Base-by-base conservation (phyloP, 2,329 filamentous ascomycete genomes). In the Pseudopithomyces maydicus region DNA sequence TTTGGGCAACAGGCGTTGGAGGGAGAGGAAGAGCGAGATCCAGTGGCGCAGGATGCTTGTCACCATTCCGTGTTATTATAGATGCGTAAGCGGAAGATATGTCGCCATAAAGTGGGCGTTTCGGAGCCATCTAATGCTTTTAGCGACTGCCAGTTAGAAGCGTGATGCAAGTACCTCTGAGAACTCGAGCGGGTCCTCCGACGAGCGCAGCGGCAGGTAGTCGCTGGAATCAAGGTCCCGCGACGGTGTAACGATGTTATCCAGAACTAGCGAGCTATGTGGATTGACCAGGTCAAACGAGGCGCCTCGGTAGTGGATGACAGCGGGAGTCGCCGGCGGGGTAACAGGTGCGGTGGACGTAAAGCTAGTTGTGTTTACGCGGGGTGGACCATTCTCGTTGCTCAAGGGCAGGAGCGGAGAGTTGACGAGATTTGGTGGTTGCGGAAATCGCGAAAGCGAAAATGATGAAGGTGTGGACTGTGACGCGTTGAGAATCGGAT, bases 241-340 rank as follows among this genome's bases (percentile, higher is more conserved):
- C 15, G 72, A 73, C 4, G 75, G 74, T 17, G 74, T 75, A 22
- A 73, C 73, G 47, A 77, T 72, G 23, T 76, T 65, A 50, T 73
- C 72, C 39, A 73, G 57, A 10, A 68, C 55, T 15, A 77, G 61
- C 2, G 75, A 77, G 36, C 71, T 66, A 63, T 73, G 74, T 2
- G 75, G 74, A 45, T 77, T 77, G 19, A 77, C 68, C 12, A 77
- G 54, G 53, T 77, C 74, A 50, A 77, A 77, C 15, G 75, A 77
- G 2, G 74, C 62, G 44, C 75, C 75, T 22, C 74, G 72, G 55
- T 76, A 77, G 55, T 77, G 74, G 17, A 77, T 64, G 19, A 71
- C 70, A 14, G 74, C 74, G 44, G 75, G 74, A 4, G 74, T 76
- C 29, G 70, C 67, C 3, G 75, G 74, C 20, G 74, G 74, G 4